Evolutionary conservation across 2,329 filamentous ascomycete species (phyloP).

Genomic region (Colletotrichum agaves): DNA sequence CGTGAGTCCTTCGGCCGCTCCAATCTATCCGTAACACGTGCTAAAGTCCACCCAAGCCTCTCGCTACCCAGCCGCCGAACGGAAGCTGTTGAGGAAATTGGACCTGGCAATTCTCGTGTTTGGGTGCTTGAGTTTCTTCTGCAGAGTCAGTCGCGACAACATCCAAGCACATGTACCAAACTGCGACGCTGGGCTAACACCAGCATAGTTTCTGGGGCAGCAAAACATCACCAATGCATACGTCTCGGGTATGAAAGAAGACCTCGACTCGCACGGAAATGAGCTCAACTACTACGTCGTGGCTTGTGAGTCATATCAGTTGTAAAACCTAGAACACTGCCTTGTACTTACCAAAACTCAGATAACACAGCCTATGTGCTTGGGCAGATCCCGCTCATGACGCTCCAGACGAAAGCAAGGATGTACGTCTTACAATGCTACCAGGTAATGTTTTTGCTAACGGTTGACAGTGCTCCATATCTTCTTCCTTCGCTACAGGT

Average conservation of each 20-base stretch:
- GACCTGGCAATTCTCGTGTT: conserved; percentile 41
- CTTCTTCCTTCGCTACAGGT: conserved; percentile 41
- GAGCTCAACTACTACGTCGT: conserved; percentile 42
- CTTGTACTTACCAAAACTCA: conserved; percentile 28
- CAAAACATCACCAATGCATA: conserved; percentile 43
- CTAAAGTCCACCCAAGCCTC: conserved; percentile 36
- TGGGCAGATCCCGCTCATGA: conserved; percentile 47
- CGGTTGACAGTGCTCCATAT: conserved; percentile 38
- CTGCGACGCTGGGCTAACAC: too few relatives aligned
- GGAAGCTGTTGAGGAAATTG: conserved; percentile 42
- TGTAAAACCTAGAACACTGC: fast-evolving
- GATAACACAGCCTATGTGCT: conserved; percentile 43
- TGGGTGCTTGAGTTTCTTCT: conserved; percentile 39
- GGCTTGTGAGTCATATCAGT: conserved; percentile 8
- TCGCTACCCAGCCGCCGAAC: conserved; percentile 42
- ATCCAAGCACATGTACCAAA: fast-evolving
- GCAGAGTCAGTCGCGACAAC: conserved; percentile 18
- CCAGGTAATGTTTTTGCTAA: background rate
- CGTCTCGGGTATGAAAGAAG: conserved; percentile 44
- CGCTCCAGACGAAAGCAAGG: conserved; percentile 43
- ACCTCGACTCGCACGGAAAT: conserved; percentile 42
- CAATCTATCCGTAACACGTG: background rate
- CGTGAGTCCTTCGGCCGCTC: conserved; percentile 36
- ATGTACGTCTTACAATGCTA: conserved; percentile 33
- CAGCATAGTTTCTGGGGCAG: conserved; percentile 43